Conservation (phyloP, 805 yeast genomes). For the Saccharomycopsis lassenensis region DNA sequence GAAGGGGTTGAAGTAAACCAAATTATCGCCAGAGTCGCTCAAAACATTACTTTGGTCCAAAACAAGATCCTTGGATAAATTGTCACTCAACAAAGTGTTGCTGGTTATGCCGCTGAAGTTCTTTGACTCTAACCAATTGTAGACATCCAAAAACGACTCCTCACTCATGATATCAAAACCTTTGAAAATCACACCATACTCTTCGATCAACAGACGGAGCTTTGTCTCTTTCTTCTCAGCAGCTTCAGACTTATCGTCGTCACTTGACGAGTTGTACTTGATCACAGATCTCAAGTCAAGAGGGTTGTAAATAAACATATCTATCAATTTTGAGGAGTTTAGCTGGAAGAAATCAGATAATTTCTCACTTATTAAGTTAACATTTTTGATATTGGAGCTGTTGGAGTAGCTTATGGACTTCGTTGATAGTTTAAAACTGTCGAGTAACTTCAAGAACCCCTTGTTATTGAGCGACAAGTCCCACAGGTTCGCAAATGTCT, state of each 20-base stretch:
- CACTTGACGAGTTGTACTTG: too few relatives aligned
- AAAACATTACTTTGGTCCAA: neutral
- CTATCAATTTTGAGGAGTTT: conserved; percentile 15
- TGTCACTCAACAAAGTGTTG: conserved; percentile 4
- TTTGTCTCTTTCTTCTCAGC: conserved; percentile 2
- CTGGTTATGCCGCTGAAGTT: conserved; percentile 6
- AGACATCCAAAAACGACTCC: conserved; percentile 13
- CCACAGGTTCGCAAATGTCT: conserved; percentile 4
- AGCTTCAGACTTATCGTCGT: too few relatives aligned
- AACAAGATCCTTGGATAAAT: neutral
- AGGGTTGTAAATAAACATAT: conserved; percentile 16
- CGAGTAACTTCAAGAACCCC: conserved; percentile 12
- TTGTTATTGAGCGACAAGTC: conserved; percentile 12
- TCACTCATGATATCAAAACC: conserved; percentile 16
- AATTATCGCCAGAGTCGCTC: conserved; percentile 1
- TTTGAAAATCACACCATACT: conserved; percentile 16
- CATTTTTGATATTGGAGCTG: conserved; percentile 12
- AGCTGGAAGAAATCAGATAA: conserved; percentile 16
- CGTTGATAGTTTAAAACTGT: conserved; percentile 16
- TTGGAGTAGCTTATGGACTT: conserved; percentile 11
- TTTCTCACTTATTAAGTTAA: conserved; percentile 16
- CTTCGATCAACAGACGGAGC: conserved; percentile 9
- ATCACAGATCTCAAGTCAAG: conserved; percentile 2
- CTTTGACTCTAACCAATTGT: conserved; percentile 15
- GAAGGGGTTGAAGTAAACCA: conserved; percentile 15